phyloP scores from a whole-genome alignment of 495 filamentous ascomycete species.

The Copromyces sp. region DNA sequence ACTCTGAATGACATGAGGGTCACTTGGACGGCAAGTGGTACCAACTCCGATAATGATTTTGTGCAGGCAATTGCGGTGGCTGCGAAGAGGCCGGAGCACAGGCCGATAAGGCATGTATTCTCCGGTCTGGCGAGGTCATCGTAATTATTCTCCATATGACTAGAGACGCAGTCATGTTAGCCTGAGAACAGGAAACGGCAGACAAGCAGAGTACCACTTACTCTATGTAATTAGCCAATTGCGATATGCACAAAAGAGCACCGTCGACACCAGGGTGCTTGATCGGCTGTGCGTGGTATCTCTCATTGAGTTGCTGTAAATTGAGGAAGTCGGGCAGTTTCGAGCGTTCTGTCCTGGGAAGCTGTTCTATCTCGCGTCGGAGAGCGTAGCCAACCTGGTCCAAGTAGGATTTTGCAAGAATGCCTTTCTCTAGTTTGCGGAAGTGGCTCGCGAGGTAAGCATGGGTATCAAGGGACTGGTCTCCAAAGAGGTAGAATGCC shows the following conservation, averaged over 20 bases:
- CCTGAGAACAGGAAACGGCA: not conserved
- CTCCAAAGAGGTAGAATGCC: constrained; percentile 57
- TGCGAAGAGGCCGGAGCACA: constrained; percentile 66
- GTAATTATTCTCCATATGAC: constrained; percentile 35
- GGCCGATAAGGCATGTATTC: constrained; percentile 45
- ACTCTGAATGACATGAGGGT: constrained; percentile 65
- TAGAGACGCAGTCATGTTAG: constrained; percentile 19
- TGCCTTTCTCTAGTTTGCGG: constrained; percentile 50
- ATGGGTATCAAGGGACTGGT: constrained; percentile 67
- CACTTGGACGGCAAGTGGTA: constrained; percentile 57
- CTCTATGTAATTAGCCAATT: constrained; percentile 69
- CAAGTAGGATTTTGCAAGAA: constrained; percentile 55
- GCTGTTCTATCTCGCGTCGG: constrained; percentile 49
- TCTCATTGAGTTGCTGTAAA: constrained; percentile 59
- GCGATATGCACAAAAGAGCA: constrained; percentile 57
- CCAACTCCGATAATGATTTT: constrained; percentile 54
- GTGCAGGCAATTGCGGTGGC: constrained; percentile 61
- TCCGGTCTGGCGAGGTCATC: constrained; percentile 32
- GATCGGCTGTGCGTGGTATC: constrained; percentile 45
- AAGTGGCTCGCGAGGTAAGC: constrained; percentile 52
- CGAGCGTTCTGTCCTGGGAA: constrained; percentile 49
- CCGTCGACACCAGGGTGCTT: constrained; percentile 57
- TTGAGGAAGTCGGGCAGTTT: constrained; percentile 59
- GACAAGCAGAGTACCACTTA: constrained; percentile 31
- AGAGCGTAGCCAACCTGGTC: constrained; percentile 51